A percentile compares a stretch with the other conserved stretches of the same genome.
Conservation (phyloP, 2,329 filamentous ascomycete genomes). For the Diaporthe eres region DNA sequence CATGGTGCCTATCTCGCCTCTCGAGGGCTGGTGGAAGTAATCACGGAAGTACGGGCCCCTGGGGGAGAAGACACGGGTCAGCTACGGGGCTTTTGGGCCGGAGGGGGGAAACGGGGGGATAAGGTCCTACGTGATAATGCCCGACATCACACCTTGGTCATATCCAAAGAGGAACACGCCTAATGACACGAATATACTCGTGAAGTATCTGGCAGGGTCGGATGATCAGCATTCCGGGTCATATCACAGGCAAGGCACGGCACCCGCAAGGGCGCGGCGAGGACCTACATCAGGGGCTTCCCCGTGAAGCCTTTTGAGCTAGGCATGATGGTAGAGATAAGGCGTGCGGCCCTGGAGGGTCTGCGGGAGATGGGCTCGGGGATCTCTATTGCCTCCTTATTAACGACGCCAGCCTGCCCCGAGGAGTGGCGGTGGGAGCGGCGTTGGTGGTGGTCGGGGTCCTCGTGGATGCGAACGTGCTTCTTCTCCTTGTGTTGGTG, state of each 20-base stretch:
- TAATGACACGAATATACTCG: conserved; percentile 89
- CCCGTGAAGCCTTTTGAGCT: conserved; percentile 91
- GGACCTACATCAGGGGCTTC: conserved; percentile 87
- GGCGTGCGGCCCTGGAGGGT: conserved; percentile 76
- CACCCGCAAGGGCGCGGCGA: conserved; percentile 27
- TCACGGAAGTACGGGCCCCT: conserved; percentile 91
- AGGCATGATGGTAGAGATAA: conserved; percentile 89
- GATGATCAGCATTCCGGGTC: conserved; percentile 24
- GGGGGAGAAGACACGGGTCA: conserved; percentile 15
- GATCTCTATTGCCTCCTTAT: conserved; percentile 86
- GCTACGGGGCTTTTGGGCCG: conserved; percentile 46
- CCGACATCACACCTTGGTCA: conserved; percentile 91
- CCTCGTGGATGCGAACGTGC: conserved; percentile 76
- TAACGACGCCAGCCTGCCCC: conserved; percentile 60
- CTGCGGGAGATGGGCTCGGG: conserved; percentile 76
- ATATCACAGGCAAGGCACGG: neutral
- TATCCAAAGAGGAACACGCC: conserved; percentile 92
- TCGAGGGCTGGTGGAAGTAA: conserved; percentile 91
- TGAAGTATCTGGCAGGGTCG: conserved; percentile 80
- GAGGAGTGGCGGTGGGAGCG: conserved; percentile 46
- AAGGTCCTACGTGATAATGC: conserved; percentile 72
- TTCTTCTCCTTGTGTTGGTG: conserved; percentile 63
- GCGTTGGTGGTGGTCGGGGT: conserved; percentile 42
- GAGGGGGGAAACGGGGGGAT: neutral
- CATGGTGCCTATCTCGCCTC: conserved; percentile 94